Evolutionary conservation across 1,284 basidiomycete species (phyloP).

Genomic region (Moesziomyces antarcticus): DNA sequence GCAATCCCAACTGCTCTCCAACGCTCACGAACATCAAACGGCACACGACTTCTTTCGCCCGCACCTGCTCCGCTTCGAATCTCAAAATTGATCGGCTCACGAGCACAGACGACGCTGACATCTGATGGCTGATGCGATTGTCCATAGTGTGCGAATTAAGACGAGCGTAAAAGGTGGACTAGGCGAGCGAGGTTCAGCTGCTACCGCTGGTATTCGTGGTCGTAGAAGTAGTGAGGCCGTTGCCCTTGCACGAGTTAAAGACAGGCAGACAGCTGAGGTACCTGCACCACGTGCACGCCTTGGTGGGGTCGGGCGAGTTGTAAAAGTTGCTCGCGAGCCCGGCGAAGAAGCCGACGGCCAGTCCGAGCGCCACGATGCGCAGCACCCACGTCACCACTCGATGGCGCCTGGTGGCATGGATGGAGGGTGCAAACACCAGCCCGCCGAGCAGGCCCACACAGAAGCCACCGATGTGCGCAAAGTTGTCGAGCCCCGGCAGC

Average conservation of each 20-base stretch:
- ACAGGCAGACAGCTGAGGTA: constrained; percentile 62
- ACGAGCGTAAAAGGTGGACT: background rate
- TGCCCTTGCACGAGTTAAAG: constrained; percentile 56
- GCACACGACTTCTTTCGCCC: too few relatives aligned
- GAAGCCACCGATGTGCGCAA: constrained; percentile 70
- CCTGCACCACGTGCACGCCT: constrained; percentile 87
- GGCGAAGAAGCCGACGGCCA: constrained; percentile 83
- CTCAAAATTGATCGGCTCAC: too few relatives aligned
- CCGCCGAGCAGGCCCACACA: constrained; percentile 73
- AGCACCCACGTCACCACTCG: constrained; percentile 79
- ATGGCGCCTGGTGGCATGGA: constrained; percentile 78
- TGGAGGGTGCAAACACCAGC: constrained; percentile 87
- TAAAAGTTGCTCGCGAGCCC: constrained; percentile 89
- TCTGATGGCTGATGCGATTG: too few relatives aligned
- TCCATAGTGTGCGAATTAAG: too few relatives aligned
- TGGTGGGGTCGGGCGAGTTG: constrained; percentile 73
- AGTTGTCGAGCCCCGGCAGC: constrained; percentile 68
- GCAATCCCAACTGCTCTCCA: too few relatives aligned
- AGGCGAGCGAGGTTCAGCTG: background rate
- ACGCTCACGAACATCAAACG: too few relatives aligned
- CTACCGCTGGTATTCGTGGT: constrained; percentile 15
- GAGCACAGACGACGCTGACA: too few relatives aligned
- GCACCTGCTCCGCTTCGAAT: too few relatives aligned
- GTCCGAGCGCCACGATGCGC: constrained; percentile 78
- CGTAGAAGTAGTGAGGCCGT: constrained; percentile 42